Evolutionary conservation across 169 alveolate species (phyloP).

Genomic region (Plasmodium gonderi): DNA sequence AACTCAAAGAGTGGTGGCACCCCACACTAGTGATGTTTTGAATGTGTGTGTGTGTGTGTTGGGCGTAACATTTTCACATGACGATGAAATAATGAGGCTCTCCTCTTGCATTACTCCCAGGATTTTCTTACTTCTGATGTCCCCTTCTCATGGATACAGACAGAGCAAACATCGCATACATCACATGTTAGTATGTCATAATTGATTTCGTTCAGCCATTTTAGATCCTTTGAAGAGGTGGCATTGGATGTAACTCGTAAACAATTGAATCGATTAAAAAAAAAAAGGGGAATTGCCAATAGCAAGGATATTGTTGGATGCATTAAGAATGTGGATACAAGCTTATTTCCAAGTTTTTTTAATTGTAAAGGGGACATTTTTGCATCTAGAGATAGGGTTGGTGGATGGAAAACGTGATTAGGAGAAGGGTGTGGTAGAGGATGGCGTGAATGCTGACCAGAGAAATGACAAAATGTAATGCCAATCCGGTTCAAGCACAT

Average conservation of each 20-base stretch:
- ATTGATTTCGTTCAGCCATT: background rate
- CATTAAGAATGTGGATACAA: background rate
- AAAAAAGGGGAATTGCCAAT: conserved; percentile 7
- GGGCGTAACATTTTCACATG: background rate
- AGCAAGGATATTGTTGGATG: conserved; percentile 4
- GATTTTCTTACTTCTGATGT: conserved; percentile 7
- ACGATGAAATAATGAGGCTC: background rate
- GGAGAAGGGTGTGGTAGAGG: too few relatives aligned
- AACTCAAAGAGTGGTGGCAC: background rate
- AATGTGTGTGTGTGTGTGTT: too few relatives aligned
- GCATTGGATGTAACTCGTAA: background rate
- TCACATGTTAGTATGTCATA: conserved; percentile 29
- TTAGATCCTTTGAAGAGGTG: background rate
- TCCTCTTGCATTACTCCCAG: background rate
- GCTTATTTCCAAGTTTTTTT: conserved; percentile 18
- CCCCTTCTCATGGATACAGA: conserved; percentile 58
- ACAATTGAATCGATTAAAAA: background rate
- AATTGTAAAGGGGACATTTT: conserved; percentile 23
- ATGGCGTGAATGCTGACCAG: too few relatives aligned
- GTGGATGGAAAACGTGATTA: too few relatives aligned
- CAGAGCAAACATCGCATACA: conserved; percentile 3
- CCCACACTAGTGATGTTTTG: too few relatives aligned
- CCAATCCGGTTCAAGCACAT: too few relatives aligned
- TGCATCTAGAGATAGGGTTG: background rate
- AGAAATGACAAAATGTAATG: too few relatives aligned